A percentile compares a stretch with the other conserved stretches of the same genome.
Evolutionary conservation across 768 basidiomycete species (phyloP).

Genomic region (Fomitopsis serialis): DNA sequence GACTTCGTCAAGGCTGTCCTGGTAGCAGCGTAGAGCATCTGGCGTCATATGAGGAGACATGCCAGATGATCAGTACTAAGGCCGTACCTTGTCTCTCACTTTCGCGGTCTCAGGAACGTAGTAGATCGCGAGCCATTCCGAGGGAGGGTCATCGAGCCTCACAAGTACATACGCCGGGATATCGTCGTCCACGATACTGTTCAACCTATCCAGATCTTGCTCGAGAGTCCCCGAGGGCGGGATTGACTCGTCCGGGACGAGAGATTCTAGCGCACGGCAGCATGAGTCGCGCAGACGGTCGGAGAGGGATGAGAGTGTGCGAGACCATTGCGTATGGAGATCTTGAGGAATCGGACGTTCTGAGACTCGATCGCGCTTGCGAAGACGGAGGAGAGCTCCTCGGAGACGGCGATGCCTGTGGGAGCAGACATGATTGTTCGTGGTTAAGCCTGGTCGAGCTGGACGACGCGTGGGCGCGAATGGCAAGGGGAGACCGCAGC

Average conservation of each 20-base stretch:
- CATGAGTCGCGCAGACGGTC: constrained; percentile 14
- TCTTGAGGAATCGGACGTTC: constrained; percentile 66
- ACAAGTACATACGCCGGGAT: constrained; percentile 74
- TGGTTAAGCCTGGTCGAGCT: background rate
- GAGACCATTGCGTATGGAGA: constrained; percentile 71
- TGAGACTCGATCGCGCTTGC: constrained; percentile 48
- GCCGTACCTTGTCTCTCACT: constrained; percentile 72
- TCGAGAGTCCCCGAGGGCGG: constrained; percentile 46
- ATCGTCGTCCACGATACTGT: constrained; percentile 51
- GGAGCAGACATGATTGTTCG: constrained; percentile 57
- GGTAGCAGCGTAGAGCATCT: constrained; percentile 90
- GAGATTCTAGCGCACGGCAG: constrained; percentile 45
- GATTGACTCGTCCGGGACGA: constrained; percentile 54
- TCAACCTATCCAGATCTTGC: constrained; percentile 56
- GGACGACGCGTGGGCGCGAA: background rate
- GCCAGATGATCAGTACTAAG: background rate
- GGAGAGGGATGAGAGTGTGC: constrained; percentile 12
- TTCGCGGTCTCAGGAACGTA: constrained; percentile 82
- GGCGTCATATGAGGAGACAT: background rate
- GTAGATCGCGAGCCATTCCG: constrained; percentile 69
- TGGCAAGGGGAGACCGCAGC: background rate
- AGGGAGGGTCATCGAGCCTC: constrained; percentile 50
- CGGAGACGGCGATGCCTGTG: constrained; percentile 64
- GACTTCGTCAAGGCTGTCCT: constrained; percentile 62
- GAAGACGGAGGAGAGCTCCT: constrained; percentile 52